Conservation (phyloP, 306 rosid genomes). For the Trichosanthes truncata region DNA sequence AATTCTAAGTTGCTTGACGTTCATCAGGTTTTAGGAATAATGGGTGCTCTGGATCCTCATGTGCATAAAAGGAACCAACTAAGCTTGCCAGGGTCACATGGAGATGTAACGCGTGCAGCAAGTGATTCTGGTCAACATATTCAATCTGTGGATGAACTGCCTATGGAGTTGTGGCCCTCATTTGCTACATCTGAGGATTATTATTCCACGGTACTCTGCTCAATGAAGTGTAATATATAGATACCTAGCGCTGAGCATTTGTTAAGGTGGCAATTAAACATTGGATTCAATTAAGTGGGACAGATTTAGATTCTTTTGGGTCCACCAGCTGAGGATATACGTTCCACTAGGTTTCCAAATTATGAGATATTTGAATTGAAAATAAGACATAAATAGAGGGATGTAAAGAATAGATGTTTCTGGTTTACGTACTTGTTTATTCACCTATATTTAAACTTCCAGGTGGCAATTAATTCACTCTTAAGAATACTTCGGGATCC, state of each 20-base stretch:
- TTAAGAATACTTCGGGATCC: slow-evolving; percentile 98
- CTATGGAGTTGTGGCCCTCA: slow-evolving; percentile 88
- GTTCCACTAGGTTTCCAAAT: background rate
- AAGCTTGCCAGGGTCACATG: slow-evolving; percentile 72
- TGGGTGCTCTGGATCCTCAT: slow-evolving; percentile 99
- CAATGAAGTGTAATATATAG: background rate
- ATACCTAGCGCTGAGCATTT: background rate
- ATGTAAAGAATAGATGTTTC: background rate
- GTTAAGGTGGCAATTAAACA: background rate
- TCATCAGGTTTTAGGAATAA: slow-evolving; percentile 84
- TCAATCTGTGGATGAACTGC: slow-evolving; percentile 81
- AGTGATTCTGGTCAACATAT: slow-evolving; percentile 87
- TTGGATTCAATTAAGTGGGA: background rate
- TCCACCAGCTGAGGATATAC: background rate
- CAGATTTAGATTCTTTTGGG: background rate
- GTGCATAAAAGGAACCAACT: slow-evolving; percentile 73
- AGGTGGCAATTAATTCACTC: slow-evolving; percentile 98
- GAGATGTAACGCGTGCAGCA: slow-evolving; percentile 71
- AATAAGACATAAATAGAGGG: background rate
- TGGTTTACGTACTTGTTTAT: background rate
- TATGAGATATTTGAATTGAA: background rate
- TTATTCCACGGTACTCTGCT: slow-evolving; percentile 66
- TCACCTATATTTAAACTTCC: background rate
- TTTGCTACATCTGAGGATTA: slow-evolving; percentile 94
- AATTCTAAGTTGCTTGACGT: slow-evolving; percentile 9